Base-by-base conservation (phyloP, 1,284 basidiomycete species). In the Ganoderma sinense region DNA sequence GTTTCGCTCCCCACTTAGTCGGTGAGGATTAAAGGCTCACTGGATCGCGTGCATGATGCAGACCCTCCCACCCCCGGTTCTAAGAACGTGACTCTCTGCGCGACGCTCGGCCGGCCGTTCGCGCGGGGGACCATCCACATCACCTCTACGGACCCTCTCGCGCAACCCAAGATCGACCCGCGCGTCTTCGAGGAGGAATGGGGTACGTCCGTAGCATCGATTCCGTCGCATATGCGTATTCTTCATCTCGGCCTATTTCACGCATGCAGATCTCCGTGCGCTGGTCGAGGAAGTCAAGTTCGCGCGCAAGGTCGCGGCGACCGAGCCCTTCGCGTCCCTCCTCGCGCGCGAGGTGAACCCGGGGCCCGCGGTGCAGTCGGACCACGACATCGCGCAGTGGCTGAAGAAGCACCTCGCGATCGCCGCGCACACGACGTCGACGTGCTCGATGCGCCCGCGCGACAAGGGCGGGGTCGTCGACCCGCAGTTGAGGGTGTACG, bases 401-500 rank as follows among this genome's bases (percentile, higher is more conserved):
- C 58, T 68, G 8, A 61, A 65, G 63, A 68, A 65, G 45, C 41
- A 68, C 63, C 39, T 65, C 26, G 61, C 63, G 45, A 65, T 59
- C 36, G 62, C 61, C 39, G 65, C 72, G 70, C 48, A 64, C 68
- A 55, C 75, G 71, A 11, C 74, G 70, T 31, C 84, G 81, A 64
- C 67, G 63, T 68, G 67, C 67, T 80, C 85, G 0, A 68, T 68
- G 62, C 66, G 56, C 20, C 66, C 66, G 29, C 61, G 40, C 31
- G 66, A 61, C 40, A 53, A 33, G 23, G 66, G 66, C 39, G 90
- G 89, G 70, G 89, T 91, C 41, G 89, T 91, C 36, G 86, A 88
- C 77, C 79, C 87, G n/a, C 82, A 84, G 62, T 78, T 91, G 45
- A 80, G 81, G 69, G 89, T 91, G 10, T 88, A 91, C 78, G 89